A percentile compares a stretch with the other conserved stretches of the same genome.
phyloP scores from a whole-genome alignment of 2,329 filamentous ascomycete species.

The Sodiomyces alkalinus region DNA sequence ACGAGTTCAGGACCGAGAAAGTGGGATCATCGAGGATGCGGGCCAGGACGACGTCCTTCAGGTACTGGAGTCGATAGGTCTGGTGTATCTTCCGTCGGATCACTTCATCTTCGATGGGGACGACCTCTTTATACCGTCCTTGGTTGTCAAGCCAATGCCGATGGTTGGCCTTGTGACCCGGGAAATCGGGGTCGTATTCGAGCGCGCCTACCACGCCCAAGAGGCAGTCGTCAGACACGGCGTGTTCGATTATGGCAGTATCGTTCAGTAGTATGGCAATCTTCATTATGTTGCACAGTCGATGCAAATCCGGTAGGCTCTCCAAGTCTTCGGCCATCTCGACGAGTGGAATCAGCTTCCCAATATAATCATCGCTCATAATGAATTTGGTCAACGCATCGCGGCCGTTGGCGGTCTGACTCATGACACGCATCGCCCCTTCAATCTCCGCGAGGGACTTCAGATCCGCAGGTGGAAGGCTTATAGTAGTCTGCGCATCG shows the following conservation, averaged over 20 bases:
- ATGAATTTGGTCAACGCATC: constrained; percentile 82
- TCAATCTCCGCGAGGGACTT: constrained; percentile 75
- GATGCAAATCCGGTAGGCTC: constrained; percentile 71
- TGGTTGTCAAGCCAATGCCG: constrained; percentile 81
- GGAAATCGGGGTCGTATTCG: constrained; percentile 97
- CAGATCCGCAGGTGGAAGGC: constrained; percentile 67
- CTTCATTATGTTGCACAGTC: constrained; percentile 97
- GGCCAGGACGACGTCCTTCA: constrained; percentile 96
- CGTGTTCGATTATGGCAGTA: constrained; percentile 82
- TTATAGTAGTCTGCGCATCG: constrained; percentile 55
- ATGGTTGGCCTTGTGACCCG: constrained; percentile 93
- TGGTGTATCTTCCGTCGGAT: constrained; percentile 88
- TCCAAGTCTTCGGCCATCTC: constrained; percentile 84
- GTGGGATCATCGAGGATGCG: constrained; percentile 95
- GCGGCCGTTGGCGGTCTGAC: constrained; percentile 56
- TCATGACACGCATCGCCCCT: constrained; percentile 65
- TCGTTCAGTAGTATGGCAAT: constrained; percentile 89
- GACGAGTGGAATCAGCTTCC: constrained; percentile 73
- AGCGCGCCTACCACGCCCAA: constrained; percentile 87
- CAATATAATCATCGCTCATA: constrained; percentile 72
- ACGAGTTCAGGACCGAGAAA: constrained; percentile 89
- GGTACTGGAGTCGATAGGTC: constrained; percentile 88
- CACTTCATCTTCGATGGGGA: constrained; percentile 69
- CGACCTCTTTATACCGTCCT: constrained; percentile 89
- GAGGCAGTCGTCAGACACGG: constrained; percentile 79